phyloP scores from a whole-genome alignment of 108 stramenopile genomes.

The Cyclostephanos tholiformis region DNA sequence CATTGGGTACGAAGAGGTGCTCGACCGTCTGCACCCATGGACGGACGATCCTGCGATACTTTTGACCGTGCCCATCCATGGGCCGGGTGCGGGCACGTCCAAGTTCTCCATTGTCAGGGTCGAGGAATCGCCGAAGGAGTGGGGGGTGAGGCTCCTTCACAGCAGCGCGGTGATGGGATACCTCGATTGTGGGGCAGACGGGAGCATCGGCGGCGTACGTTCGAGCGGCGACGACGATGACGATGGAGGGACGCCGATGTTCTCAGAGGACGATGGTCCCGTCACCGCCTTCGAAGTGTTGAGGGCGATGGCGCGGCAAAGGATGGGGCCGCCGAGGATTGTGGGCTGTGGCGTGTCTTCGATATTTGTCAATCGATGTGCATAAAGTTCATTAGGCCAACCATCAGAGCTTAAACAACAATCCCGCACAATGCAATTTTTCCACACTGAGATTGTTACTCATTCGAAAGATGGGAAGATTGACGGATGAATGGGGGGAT shows the following conservation, averaged over 20 bases:
- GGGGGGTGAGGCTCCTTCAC: constrained; percentile 64
- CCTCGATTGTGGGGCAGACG: constrained; percentile 35
- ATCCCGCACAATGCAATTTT: no score
- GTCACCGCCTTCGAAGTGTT: constrained; percentile 46
- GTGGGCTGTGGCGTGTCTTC: constrained; percentile 43
- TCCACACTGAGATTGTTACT: no score
- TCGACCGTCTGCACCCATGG: background rate
- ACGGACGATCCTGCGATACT: constrained; percentile 48
- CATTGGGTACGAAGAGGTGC: constrained; percentile 31
- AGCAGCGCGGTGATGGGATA: constrained; percentile 64
- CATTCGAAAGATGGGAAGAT: no score
- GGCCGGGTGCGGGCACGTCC: constrained; percentile 53
- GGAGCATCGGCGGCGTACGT: constrained; percentile 6
- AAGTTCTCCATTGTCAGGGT: constrained; percentile 70
- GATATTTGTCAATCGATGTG: background rate
- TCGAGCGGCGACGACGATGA: background rate
- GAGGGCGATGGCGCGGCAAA: constrained; percentile 63
- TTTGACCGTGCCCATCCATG: constrained; percentile 64
- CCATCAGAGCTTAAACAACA: no score
- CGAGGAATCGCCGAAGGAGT: constrained; percentile 70
- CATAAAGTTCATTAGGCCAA: no score
- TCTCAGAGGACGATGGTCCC: background rate
- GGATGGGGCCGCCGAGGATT: constrained; percentile 63
- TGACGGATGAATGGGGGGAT: no score
- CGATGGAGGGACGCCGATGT: background rate